Percentiles rank a stretch among this genome's conserved stretches.
Conservation (phyloP, 768 basidiomycete genomes). For the Pleurotus salmoneostramineus region DNA sequence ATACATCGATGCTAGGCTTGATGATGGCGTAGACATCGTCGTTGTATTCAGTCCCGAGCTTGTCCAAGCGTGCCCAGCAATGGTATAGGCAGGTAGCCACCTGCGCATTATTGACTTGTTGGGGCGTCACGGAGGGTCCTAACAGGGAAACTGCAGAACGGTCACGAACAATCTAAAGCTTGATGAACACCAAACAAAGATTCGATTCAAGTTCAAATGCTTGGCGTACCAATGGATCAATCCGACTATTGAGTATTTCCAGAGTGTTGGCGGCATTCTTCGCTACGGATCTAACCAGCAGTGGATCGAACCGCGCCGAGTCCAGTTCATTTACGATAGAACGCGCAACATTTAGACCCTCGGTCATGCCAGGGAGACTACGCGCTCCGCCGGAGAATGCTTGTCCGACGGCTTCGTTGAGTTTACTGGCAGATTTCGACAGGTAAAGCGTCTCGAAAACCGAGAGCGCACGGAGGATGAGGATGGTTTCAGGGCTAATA, state of each 20-base stretch:
- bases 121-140: slow-evolving; percentile 74
- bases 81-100: slow-evolving; percentile 80
- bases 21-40: slow-evolving; percentile 54
- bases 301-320: slow-evolving; percentile 87
- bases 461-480: slow-evolving; percentile 80
- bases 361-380: slow-evolving; percentile 65
- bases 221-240: slow-evolving; percentile 64
- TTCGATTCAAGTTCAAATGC: not conserved
- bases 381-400: slow-evolving; percentile 72
- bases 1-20: slow-evolving; percentile 55
- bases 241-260: slow-evolving; percentile 60
- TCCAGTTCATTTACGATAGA: slow-evolving; percentile 88
- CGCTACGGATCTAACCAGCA: slow-evolving; percentile 77
- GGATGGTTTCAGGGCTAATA: slow-evolving; percentile 83
- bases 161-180: slow-evolving; percentile 63
- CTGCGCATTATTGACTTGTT: slow-evolving; percentile 75
- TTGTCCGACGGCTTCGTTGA: slow-evolving; percentile 79
- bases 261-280: slow-evolving; percentile 66
- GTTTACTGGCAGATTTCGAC: slow-evolving; percentile 72
- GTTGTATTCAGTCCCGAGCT: slow-evolving; percentile 64
- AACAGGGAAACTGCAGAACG: slow-evolving; percentile 71
- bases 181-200: not conserved
- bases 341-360: slow-evolving; percentile 76
- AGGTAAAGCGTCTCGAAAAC: slow-evolving; percentile 89
- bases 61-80: slow-evolving; percentile 64